These are phyloP conservation scores for Macadamia integrifolia DNA, from an alignment of 164 flowering plant genomes.

Conservation along the genomic window DNA sequence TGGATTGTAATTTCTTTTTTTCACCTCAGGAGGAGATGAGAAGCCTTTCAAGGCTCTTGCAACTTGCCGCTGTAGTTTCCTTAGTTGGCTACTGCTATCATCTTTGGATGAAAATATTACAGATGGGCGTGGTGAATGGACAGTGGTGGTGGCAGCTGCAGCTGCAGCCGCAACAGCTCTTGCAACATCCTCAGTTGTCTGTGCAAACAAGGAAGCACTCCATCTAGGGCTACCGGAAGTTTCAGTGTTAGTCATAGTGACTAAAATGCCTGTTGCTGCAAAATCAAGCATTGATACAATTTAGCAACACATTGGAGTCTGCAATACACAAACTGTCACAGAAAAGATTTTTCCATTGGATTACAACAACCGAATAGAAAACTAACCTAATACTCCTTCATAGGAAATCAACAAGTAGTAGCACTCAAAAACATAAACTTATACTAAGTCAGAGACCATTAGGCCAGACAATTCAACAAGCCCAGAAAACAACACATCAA, in stretches of 20 bases:
- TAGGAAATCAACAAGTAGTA: neutral
- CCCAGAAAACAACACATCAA: too few species aligned
- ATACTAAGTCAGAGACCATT: neutral
- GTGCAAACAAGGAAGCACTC: conserved; percentile 71
- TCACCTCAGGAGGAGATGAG: conserved; percentile 62
- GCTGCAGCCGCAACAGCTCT: conserved; percentile 80
- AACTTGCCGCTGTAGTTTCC: conserved; percentile 66
- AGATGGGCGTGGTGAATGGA: conserved; percentile 70
- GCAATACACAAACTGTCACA: neutral
- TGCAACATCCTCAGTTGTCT: conserved; percentile 84
- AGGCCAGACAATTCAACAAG: neutral
- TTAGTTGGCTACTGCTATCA: conserved; percentile 59
- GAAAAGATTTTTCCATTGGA: neutral
- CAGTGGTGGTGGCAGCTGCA: conserved; percentile 60
- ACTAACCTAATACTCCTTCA: neutral
- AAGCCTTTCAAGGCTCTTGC: conserved; percentile 68
- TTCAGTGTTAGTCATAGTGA: conserved; percentile 49
- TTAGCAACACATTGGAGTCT: neutral
- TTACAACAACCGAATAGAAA: neutral
- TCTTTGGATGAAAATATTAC: conserved; percentile 82
- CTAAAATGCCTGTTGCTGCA: conserved; percentile 7
- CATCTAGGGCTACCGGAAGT: conserved; percentile 79
- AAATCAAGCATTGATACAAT: neutral
- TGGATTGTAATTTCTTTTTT: conserved; percentile 66
- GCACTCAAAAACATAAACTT: neutral